Base-by-base conservation (phyloP, 2,329 filamentous ascomycete species). In the Monilinia laxa region DNA sequence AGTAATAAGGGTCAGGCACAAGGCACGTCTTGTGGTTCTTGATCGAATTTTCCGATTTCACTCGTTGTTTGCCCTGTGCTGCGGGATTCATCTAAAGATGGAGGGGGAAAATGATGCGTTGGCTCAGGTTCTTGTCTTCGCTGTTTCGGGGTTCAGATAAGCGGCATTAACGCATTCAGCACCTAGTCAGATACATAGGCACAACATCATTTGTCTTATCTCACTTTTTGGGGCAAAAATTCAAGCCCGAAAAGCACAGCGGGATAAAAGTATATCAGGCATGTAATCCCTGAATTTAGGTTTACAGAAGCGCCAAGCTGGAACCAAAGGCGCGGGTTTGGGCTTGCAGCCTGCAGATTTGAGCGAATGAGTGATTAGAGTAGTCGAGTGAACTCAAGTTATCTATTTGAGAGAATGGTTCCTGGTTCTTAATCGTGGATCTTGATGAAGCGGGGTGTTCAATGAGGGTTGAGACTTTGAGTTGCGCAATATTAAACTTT, bases 241-340 rank as follows among this genome's bases (percentile, higher is more conserved):
- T 40, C 18, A 49, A 49, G 45, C 18, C 10, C 3, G n/a, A 49
- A 60, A 49, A 28, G 42, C 57, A 49, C 57, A 60, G 57, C 28
- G 25, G 57, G 42, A 59, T n/a, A 7, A 7, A 23, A 9, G 20
- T 20, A 51, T 23, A 51, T n/a, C 9, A 25, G 10, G 10, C 4
- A 42, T 40, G 11, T 6, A 20, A 23, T 49, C 47, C 47, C 47
- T 23, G n/a, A 4, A 23, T 23, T 51, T 10, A 14, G 20, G 25
- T 20, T 35, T 35, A 42, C 45, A 49, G 57, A 60, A 49, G 42
- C 42, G 42, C 57, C 57, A 60, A 18, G 42, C 57, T 60, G 20
- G 42, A 60, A 60, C 25, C 42, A 23, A 18, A 31, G 42, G 18
- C 7, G 42, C 23, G 42, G 57, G 31, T 60, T 35, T 18, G 7